phyloP scores from a whole-genome alignment of 331 rosid species.

The Cydonia oblonga region DNA sequence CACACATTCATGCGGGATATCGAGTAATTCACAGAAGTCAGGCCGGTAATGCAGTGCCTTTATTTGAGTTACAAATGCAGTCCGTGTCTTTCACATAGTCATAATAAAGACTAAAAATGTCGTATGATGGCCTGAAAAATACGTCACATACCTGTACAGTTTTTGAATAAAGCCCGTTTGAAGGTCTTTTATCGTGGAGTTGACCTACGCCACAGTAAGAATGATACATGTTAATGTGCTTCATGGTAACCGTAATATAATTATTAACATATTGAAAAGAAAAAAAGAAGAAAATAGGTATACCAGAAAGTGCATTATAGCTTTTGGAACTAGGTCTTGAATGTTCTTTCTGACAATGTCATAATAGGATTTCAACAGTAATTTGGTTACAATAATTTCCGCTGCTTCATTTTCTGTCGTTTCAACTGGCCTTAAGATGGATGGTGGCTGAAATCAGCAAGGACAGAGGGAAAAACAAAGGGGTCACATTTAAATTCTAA shows the following conservation, averaged over 20 bases:
- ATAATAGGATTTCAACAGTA: slow-evolving; percentile 29
- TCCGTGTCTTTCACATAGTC: not conserved
- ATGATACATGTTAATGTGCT: not conserved
- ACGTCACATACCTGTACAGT: slow-evolving; percentile 15
- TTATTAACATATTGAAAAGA: not conserved
- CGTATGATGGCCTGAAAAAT: not conserved
- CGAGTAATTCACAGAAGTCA: not conserved
- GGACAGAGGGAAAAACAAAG: not conserved
- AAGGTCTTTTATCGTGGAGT: slow-evolving; percentile 13
- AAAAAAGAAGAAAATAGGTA: not conserved
- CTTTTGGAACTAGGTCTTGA: slow-evolving; percentile 38
- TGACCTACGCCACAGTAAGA: slow-evolving; percentile 18
- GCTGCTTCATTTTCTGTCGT: slow-evolving; percentile 18
- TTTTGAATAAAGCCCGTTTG: slow-evolving; percentile 3
- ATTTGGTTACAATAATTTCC: slow-evolving; percentile 26
- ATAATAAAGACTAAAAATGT: not conserved
- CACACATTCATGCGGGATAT: not conserved
- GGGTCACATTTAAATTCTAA: not conserved
- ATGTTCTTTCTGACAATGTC: slow-evolving; percentile 37
- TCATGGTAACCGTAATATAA: not conserved
- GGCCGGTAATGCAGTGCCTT: not conserved
- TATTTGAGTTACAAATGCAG: not conserved
- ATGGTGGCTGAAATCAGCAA: slow-evolving; percentile 18
- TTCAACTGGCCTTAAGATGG: slow-evolving; percentile 19
- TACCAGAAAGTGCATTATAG: slow-evolving; percentile 46